Conservation (phyloP, 352 stramenopile genomes). For the Phytopythium sindhum region DNA sequence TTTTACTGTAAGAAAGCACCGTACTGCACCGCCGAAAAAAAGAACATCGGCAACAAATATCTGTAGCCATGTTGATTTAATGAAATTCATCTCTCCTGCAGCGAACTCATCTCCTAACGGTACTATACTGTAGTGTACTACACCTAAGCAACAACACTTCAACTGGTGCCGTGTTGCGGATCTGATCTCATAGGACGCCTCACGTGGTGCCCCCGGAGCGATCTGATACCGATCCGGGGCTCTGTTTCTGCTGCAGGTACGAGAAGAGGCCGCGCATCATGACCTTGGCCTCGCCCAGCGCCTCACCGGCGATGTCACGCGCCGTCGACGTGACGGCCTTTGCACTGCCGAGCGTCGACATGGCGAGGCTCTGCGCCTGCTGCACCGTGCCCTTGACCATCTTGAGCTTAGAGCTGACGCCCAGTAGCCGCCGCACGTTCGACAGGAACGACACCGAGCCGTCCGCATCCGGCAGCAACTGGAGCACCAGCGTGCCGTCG, state of each 20-base stretch:
- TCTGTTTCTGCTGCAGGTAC: conserved; percentile 48
- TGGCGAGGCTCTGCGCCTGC: conserved; percentile 81
- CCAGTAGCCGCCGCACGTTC: conserved; percentile 68
- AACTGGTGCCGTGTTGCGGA: too few relatives aligned
- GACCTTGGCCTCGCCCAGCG: conserved; percentile 77
- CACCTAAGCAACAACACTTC: too few relatives aligned
- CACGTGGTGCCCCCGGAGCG: too few relatives aligned
- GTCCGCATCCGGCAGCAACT: conserved; percentile 79
- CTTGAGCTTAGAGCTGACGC: conserved; percentile 80
- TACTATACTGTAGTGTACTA: too few relatives aligned
- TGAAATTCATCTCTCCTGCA: too few relatives aligned
- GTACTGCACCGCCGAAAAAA: conserved; percentile 1
- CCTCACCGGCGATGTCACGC: conserved; percentile 81
- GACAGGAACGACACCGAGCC: conserved; percentile 72
- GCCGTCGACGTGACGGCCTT: conserved; percentile 82
- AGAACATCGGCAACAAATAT: not conserved
- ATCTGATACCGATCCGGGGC: too few relatives aligned
- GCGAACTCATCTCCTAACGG: too few relatives aligned
- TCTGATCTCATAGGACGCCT: too few relatives aligned
- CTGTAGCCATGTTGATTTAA: conserved; percentile 1
- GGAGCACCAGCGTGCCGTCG: conserved; percentile 72
- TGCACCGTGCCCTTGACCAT: conserved; percentile 86
- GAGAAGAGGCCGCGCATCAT: conserved; percentile 76
- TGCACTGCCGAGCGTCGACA: conserved; percentile 78
- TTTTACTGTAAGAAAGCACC: not conserved